A percentile compares a stretch with the other conserved stretches of the same genome.
These are phyloP conservation scores for Cyberlindnera mrakii DNA, from an alignment of 805 yeast genomes.

Conservation along the genomic window DNA sequence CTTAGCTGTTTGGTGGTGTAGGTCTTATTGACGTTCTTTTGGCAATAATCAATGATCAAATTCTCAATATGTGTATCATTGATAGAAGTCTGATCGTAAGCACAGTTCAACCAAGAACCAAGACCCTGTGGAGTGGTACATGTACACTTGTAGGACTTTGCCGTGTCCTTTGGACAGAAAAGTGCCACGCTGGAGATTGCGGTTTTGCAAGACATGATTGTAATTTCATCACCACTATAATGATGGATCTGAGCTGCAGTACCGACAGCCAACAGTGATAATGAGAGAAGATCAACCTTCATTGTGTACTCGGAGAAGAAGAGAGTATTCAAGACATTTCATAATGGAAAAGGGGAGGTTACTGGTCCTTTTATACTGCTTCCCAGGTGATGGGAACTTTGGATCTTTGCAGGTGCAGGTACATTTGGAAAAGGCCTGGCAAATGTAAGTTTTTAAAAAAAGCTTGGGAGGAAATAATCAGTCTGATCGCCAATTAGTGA, in stretches of 20 bases:
- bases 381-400: background rate
- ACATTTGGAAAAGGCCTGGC: too few relatives aligned
- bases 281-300: background rate
- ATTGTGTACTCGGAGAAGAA: background rate
- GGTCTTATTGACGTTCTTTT: constrained; percentile 7
- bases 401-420: background rate
- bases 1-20: constrained; percentile 31
- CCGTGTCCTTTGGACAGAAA: constrained; percentile 21
- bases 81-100: constrained; percentile 12
- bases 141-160: constrained; percentile 19
- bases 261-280: background rate
- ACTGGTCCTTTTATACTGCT: background rate
- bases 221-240: constrained; percentile 10
- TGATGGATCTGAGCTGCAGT: constrained; percentile 9
- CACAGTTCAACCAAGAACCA: constrained; percentile 27
- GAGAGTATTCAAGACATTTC: too few relatives aligned
- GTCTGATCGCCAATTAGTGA: too few relatives aligned
- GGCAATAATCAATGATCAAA: constrained; percentile 24
- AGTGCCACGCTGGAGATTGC: constrained; percentile 18
- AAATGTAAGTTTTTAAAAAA: too few relatives aligned
- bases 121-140: constrained; percentile 25
- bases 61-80: constrained; percentile 14
- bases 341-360: background rate
- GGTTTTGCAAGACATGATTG: constrained; percentile 22
- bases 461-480: too few relatives aligned